Percentiles rank a stretch among this genome's conserved stretches.
Evolutionary conservation across 176 grass and related monocot species (phyloP).

Genomic region (Aegilops tauschii): DNA sequence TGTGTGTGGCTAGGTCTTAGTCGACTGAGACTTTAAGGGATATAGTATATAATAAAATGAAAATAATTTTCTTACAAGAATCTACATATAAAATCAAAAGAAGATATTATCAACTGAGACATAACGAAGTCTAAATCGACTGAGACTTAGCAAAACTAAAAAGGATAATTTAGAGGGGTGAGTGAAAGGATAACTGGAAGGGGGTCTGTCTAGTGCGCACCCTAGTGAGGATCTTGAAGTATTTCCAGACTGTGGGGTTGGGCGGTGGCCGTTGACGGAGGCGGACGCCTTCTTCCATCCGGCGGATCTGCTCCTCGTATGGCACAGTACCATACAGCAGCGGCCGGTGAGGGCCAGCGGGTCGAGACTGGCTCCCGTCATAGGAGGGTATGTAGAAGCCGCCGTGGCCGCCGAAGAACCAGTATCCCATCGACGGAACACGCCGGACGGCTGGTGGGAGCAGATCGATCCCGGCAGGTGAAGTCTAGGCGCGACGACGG

Average conservation of each 20-base stretch:
- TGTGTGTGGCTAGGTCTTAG: too few species aligned
- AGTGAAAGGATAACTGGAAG: neutral
- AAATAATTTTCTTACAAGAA: too few species aligned
- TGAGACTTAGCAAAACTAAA: too few species aligned
- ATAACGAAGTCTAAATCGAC: too few species aligned
- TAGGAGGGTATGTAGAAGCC: neutral
- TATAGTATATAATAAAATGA: too few species aligned
- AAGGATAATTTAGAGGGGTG: too few species aligned
- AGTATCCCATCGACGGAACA: neutral
- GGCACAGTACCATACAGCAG: neutral
- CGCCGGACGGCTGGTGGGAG: neutral
- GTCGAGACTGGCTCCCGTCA: neutral
- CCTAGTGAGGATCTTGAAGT: neutral
- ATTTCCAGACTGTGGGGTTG: neutral
- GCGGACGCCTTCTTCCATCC: neutral
- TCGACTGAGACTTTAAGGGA: too few species aligned
- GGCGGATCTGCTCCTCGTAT: neutral
- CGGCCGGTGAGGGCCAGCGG: neutral
- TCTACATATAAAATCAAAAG: too few species aligned
- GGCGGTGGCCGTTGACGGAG: neutral
- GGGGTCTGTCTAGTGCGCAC: neutral
- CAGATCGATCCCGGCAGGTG: neutral
- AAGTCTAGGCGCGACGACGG: neutral
- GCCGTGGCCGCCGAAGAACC: neutral
- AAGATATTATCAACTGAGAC: too few species aligned